A percentile compares a stretch with the other conserved stretches of the same genome.
These are phyloP conservation scores for Aspergillus leporis DNA, from an alignment of 495 filamentous ascomycete genomes.

Conservation along the genomic window DNA sequence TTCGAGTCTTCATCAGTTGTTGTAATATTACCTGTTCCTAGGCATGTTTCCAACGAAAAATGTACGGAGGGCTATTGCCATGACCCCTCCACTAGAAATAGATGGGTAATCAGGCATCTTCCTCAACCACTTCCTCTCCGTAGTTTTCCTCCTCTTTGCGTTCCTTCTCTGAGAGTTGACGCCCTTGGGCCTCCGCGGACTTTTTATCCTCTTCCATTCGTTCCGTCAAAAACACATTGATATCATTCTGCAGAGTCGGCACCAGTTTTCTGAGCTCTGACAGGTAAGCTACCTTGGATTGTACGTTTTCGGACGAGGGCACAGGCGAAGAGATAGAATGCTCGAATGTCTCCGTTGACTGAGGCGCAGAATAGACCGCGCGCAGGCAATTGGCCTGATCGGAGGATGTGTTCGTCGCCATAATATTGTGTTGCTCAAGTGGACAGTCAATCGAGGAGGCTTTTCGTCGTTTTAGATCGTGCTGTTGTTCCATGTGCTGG, in stretches of 20 bases:
- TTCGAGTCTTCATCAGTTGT: conserved; percentile 8
- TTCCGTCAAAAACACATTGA: conserved; percentile 82
- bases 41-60: neutral
- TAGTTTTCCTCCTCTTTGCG: conserved; percentile 82
- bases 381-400: conserved; percentile 28
- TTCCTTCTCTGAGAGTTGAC: conserved; percentile 55
- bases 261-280: conserved; percentile 61
- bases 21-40: conserved; percentile 10
- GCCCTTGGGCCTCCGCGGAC: conserved; percentile 35
- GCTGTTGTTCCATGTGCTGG: neutral
- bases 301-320: conserved; percentile 36
- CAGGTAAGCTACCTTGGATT: conserved; percentile 67
- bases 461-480: conserved; percentile 3
- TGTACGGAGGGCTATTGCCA: neutral
- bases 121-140: conserved; percentile 71
- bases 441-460: neutral
- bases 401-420: neutral
- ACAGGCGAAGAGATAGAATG: conserved; percentile 41
- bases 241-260: conserved; percentile 61
- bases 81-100: neutral
- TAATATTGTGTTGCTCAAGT: neutral
- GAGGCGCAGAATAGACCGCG: conserved; percentile 61
- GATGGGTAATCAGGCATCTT: conserved; percentile 41
- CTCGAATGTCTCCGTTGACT: conserved; percentile 41
- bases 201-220: conserved; percentile 89